A percentile compares a stretch with the other conserved stretches of the same genome.
These are phyloP conservation scores for Colletotrichum paranaense DNA, from an alignment of 2,329 filamentous ascomycete species.

Conservation along the genomic window DNA sequence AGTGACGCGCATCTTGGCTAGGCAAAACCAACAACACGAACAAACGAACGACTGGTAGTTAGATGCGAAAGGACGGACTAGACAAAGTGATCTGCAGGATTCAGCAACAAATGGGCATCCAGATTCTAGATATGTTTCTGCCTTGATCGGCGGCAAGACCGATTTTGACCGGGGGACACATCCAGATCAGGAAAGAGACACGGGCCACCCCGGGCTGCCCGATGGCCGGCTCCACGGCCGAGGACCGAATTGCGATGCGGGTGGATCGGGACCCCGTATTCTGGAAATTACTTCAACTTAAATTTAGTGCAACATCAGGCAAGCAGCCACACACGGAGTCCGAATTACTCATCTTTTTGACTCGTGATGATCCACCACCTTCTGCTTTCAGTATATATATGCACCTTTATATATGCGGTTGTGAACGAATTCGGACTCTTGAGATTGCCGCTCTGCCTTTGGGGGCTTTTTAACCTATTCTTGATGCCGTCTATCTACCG, in stretches of 20 bases:
- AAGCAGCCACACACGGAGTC: not conserved
- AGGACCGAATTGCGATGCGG: not conserved
- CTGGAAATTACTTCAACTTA: conserved; percentile 21
- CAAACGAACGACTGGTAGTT: conserved; percentile 11
- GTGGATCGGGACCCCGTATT: conserved; percentile 23
- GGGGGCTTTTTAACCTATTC: no score
- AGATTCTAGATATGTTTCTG: conserved; percentile 23
- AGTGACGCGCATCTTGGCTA: not conserved
- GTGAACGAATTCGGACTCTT: not conserved
- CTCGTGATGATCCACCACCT: conserved; percentile 7
- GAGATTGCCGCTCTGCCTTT: not conserved
- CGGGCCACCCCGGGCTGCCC: conserved; percentile 6
- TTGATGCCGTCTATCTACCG: not conserved
- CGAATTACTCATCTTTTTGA: conserved; percentile 18
- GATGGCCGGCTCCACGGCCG: conserved; percentile 7
- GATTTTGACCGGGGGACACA: not conserved
- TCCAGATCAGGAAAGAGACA: not conserved
- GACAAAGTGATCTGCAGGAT: not conserved
- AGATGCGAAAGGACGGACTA: no score
- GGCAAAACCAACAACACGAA: not conserved
- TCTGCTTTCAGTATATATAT: not conserved
- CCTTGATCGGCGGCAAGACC: conserved; percentile 13
- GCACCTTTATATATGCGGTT: not conserved
- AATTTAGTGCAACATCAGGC: not conserved
- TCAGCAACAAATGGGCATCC: not conserved